Base-by-base conservation (phyloP, 805 yeast species). In the Wickerhamomyces bovis region DNA sequence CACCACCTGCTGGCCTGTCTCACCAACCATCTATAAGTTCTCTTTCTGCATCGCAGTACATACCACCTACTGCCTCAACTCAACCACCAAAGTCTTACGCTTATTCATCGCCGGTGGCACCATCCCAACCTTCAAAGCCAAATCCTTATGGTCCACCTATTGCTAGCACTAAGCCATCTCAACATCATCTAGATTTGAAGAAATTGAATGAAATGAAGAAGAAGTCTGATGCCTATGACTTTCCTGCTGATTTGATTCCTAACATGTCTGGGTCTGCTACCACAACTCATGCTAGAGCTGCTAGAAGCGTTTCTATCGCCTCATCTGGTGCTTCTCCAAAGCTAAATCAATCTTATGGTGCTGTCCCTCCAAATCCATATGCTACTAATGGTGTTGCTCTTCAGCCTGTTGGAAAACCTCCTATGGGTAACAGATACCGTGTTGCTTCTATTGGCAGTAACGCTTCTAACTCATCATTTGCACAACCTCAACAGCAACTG, bases 211-310 rank as follows among this genome's bases (percentile, higher is more conserved):
- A 62, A 11, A 62, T 58, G 49, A 72, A 75, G 56, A 58, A 59
- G 20, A 57, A 52, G 36, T 53, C 63, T 1, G 64, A 78, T 10
- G 79, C 82, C 56, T 81, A 79, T 56, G 83, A 78, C 8, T 26
- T 55, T 3, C 65, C 67, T 10, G 63, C 60, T 25, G 50, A 53
- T 19, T 58, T 33, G 19, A 33, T 16, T 9, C 38, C 38, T 16
- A 16, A 33, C 20, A 33, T 16, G 21, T 9, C 38, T 33, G 13
- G 13, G 2, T 33, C 38, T 3, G 12, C 21, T 33, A 19, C 38
- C 9, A 20, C 21, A 16, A 11, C 54, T 48, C 46, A 48, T 11
- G 44, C 53, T 26, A 46, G 42, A 41, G 43, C 53, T 12, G 48
- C 50, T 6, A 52, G 51, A 45, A 41, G 40, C 31, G 44, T 39